Evolutionary conservation across 805 yeast species (phyloP), one percentile per base, ranked within the genome.

Genomic region (Kregervanrija pseudodelftensis): DNA sequence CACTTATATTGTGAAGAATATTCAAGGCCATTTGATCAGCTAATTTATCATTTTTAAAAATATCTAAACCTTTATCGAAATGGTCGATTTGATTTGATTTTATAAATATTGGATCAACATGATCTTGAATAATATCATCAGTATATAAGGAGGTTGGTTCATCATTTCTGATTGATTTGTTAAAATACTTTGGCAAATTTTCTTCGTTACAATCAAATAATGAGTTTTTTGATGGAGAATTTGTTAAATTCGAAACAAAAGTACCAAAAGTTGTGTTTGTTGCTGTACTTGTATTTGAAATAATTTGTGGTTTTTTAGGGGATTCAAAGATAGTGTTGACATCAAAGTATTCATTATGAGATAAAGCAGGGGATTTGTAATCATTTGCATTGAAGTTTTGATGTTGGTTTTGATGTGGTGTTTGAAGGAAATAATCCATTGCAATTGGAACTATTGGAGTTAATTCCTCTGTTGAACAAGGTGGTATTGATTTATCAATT

Each of bases 21-120:
- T 59, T 58, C 12, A 61, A 35, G 10, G 65, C 66, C 66, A 62
- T 62, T 45, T 60, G 65, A 37, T 62, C 65, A 13, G 66, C 66
- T 37, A 62, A 45, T 37, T 52, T 49, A 42, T 62, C 66, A 41
- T 60, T 61, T 30, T 56, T 58, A 12, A 37, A 45, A 17, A 42
- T 40, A 46, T 58, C 61, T 8, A 54, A 39, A 11, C 35, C 42
- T 42, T 54, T 58, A 44, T 61, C 64, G 13, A 57, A 53, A 48
- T 62, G 65, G 45, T 62, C 65, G 11, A 62, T 62, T 43, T 62
- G 66, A 37, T 62, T 57, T 4, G 65, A 48, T 43, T 57, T 58
- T 5, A 47, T 54, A 45, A 62, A 62, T 1, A 62, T 53, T 8
- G 63, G 55, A 37, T 53, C 49, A 15, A 48, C 51, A 33, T 46